Conservation (phyloP, 352 stramenopile genomes). For the Globisporangium okanoganense region DNA sequence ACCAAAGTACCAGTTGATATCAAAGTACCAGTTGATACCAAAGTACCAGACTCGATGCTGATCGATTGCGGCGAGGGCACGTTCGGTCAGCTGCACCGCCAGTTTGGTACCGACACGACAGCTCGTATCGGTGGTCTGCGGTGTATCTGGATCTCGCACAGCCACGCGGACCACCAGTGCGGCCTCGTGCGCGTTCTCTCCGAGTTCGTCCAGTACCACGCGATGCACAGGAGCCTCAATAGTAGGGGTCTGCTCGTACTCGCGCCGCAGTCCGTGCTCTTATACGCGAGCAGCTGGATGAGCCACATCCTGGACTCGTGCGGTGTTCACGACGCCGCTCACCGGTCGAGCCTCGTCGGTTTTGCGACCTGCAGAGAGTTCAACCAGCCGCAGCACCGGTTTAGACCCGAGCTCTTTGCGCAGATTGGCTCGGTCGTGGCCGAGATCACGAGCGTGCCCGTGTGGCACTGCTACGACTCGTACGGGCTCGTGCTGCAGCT, state of each 20-base stretch:
- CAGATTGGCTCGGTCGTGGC: conserved; percentile 29
- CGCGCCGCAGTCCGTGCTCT: conserved; percentile 48
- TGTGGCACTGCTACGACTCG: conserved; percentile 80
- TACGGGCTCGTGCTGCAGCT: conserved; percentile 71
- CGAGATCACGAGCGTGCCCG: conserved; percentile 51
- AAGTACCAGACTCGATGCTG: conserved; percentile 58
- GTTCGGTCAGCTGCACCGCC: conserved; percentile 86
- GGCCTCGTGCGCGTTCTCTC: conserved; percentile 91
- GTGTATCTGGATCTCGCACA: conserved; percentile 96
- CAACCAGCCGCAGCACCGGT: conserved; percentile 32
- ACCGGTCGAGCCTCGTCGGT: conserved; percentile 14
- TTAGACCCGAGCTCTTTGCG: conserved; percentile 23
- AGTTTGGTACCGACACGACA: conserved; percentile 36
- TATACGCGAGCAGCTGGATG: conserved; percentile 54
- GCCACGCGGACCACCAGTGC: conserved; percentile 96
- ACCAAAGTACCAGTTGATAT: conserved; percentile 9
- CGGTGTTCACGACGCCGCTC: not conserved
- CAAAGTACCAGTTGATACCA: no score
- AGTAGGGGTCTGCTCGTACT: conserved; percentile 32
- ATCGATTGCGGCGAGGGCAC: conserved; percentile 96
- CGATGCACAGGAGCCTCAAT: not conserved
- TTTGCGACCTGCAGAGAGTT: conserved; percentile 51
- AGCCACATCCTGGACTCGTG: conserved; percentile 13
- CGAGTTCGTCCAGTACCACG: conserved; percentile 38
- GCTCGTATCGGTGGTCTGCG: conserved; percentile 58